Base-by-base conservation (phyloP, 2,329 filamentous ascomycete genomes). In the Hypoxylon sp. region DNA sequence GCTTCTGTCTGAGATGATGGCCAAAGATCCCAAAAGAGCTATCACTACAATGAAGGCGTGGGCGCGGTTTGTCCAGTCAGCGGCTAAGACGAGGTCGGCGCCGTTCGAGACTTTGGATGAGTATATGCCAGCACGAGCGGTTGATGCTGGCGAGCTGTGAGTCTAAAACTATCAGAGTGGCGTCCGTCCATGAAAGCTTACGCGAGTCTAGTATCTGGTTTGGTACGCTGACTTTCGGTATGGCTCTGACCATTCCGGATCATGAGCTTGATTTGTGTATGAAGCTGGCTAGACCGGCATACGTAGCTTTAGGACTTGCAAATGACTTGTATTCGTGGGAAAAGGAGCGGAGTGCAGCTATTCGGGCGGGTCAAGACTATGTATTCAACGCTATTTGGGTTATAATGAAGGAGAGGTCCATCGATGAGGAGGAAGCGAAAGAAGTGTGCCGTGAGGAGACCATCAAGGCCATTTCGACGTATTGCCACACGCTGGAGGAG, bases 341-440 rank as follows among this genome's bases (percentile, higher is more conserved):
- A 31, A 57, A 57, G 30, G 55, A 57, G 33, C 27, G 55, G n/a
- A 44, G 40, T 25, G 55, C 55, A 1, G 44, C 55, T 10, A 44
- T 35, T 25, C 27, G 33, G 8, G 55, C 55, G 6, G 55, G 55
- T 11, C 40, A 57, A 7, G 55, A 57, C 40, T 57, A 57, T 35
- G 55, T 57, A 20, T 57, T 57, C 27, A 57, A 57, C 13, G 55
- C 55, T 14, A 48, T 57, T 20, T 57, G 55, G 55, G 55, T 57
- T 33, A 57, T 57, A 3, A 57, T 57, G 55, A 57, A 57, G 17
- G 55, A 57, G 8, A 46, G 55, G 11, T 48, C 40, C 6, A 44
- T 57, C 20, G 55, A 44, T 11, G 55, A 57, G 30, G 40, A 57
- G 11, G 55, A 57, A 17, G 55, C 55, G 6, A 57, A 57, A 44